Evolutionary conservation across 805 yeast genomes (phyloP).

Genomic region (Saccharomycopsis amapae): DNA sequence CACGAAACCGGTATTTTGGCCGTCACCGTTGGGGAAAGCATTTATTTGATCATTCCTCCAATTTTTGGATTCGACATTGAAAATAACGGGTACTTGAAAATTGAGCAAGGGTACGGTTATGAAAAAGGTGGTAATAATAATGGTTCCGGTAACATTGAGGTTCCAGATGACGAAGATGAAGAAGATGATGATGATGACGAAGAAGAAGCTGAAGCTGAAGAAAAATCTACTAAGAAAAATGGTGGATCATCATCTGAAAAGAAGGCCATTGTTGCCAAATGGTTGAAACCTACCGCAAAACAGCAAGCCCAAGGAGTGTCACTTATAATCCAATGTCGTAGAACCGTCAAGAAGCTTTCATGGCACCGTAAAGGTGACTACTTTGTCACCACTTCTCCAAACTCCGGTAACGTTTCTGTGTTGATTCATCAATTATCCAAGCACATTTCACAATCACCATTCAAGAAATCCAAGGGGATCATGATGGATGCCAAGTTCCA

Average conservation of each 20-base stretch:
- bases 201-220: conserved; percentile 31
- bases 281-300: conserved; percentile 70
- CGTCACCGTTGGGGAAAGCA: conserved; percentile 71
- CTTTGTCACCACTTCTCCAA: conserved; percentile 94
- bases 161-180: conserved; percentile 32
- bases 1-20: conserved; percentile 70
- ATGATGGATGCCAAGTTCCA: conserved; percentile 96
- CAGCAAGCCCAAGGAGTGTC: conserved; percentile 64
- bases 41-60: conserved; percentile 81
- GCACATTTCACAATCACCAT: conserved; percentile 93
- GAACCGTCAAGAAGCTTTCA: conserved; percentile 68
- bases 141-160: not conserved
- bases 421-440: conserved; percentile 91
- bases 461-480: conserved; percentile 86
- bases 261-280: conserved; percentile 58
- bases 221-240: conserved; percentile 32
- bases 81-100: conserved; percentile 65
- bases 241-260: conserved; percentile 32
- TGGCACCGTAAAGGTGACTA: conserved; percentile 99
- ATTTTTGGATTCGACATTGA: conserved; percentile 84
- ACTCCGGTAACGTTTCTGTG: conserved; percentile 80
- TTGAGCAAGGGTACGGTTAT: conserved; percentile 91
- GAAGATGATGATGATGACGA: conserved; percentile 31
- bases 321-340: conserved; percentile 57
- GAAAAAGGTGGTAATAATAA: conserved; percentile 29